These are phyloP conservation scores for Dactylella cylindrospora DNA, from an alignment of 2,329 filamentous ascomycete species.

Conservation along the genomic window DNA sequence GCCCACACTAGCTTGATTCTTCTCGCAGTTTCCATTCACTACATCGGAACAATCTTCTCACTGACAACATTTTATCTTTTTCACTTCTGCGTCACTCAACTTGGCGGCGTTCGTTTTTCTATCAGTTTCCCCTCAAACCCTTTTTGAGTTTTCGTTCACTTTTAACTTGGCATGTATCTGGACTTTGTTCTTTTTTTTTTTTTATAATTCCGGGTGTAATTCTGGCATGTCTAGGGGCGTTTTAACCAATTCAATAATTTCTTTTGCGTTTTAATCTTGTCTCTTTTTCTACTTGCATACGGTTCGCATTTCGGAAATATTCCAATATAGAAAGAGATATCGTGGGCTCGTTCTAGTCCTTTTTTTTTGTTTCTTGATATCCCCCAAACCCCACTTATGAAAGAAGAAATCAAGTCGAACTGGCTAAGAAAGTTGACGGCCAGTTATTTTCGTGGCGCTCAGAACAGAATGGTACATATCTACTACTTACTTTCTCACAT, in stretches of 20 bases:
- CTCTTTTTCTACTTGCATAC: slow-evolving; percentile 6
- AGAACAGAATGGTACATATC: slow-evolving; percentile 9
- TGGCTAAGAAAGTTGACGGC: too few relatives aligned
- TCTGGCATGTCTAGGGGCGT: slow-evolving; percentile 43
- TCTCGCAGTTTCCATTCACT: background rate
- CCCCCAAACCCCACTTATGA: too few relatives aligned
- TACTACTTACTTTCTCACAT: slow-evolving; percentile 1
- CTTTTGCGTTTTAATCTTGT: slow-evolving; percentile 11
- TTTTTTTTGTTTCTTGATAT: too few relatives aligned
- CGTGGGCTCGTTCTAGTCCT: too few relatives aligned
- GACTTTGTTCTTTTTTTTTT: slow-evolving; percentile 13
- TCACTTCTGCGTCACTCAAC: slow-evolving; percentile 36
- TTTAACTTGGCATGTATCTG: slow-evolving; percentile 25
- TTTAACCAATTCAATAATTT: slow-evolving; percentile 26
- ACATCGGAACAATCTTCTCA: too few relatives aligned
- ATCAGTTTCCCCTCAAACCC: background rate
- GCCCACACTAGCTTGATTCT: background rate
- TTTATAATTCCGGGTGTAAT: slow-evolving; percentile 39
- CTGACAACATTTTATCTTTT: slow-evolving; percentile 7
- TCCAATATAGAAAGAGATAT: too few relatives aligned
- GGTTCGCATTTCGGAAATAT: background rate
- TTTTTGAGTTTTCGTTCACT: slow-evolving; percentile 11
- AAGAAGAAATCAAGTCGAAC: too few relatives aligned
- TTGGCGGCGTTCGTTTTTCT: slow-evolving; percentile 28
- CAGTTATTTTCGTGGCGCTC: too few relatives aligned